Percentiles rank a stretch among this genome's conserved stretches.
Evolutionary conservation across 2,329 filamentous ascomycete species (phyloP).

Genomic region (Chrysoporthe cubensis): DNA sequence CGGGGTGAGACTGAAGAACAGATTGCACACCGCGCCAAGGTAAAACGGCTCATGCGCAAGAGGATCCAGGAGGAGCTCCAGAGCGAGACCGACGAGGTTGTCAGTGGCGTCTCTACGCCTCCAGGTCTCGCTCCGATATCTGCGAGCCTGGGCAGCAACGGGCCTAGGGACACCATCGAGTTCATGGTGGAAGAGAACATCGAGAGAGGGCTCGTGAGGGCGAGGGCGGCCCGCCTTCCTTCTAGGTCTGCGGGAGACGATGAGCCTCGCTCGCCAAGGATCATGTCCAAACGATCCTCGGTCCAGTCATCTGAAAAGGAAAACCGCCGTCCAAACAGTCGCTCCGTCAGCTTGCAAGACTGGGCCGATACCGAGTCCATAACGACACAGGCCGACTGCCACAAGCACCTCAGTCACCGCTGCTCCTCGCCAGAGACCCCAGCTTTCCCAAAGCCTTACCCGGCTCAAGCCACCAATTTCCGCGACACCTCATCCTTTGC

Average conservation of each 20-base stretch:
- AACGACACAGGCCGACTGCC: constrained; percentile 9
- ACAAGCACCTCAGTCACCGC: constrained; percentile 26
- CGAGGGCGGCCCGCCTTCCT: background rate
- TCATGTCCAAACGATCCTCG: constrained; percentile 4
- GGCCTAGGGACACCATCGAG: constrained; percentile 55
- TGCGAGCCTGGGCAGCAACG: constrained; percentile 34
- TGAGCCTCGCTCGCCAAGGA: constrained; percentile 3
- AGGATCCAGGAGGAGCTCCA: constrained; percentile 63
- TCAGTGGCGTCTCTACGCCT: constrained; percentile 35
- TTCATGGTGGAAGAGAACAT: constrained; percentile 41
- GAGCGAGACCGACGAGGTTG: constrained; percentile 46
- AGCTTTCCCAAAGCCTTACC: constrained; percentile 24
- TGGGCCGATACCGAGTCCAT: constrained; percentile 12
- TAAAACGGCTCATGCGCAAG: constrained; percentile 58
- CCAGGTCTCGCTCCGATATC: constrained; percentile 35
- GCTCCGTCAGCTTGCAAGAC: constrained; percentile 10
- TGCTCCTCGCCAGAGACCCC: constrained; percentile 28
- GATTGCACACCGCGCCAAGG: constrained; percentile 57
- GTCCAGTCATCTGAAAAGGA: constrained; percentile 8
- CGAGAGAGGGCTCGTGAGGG: background rate
- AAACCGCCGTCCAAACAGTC: background rate
- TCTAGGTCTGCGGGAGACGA: constrained; percentile 18
- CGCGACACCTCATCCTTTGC: constrained; percentile 30
- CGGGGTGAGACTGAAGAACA: constrained; percentile 56
- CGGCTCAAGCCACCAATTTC: constrained; percentile 1